Evolutionary conservation across 192 early-diverging fungal species (phyloP), one percentile per base, ranked within the genome.

Genomic region (Rhizophagus clarus): DNA sequence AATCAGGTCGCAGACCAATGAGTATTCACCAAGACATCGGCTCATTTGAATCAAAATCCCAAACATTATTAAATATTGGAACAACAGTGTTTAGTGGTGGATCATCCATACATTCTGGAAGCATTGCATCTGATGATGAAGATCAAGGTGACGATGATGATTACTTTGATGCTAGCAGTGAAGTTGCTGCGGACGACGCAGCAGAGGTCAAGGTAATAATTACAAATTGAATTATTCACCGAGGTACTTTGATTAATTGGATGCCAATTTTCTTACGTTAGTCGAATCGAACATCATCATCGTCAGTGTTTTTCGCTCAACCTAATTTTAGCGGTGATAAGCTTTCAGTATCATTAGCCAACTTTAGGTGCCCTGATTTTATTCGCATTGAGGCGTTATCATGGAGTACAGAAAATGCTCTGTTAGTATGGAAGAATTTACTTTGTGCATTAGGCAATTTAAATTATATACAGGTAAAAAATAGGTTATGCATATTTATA

Each of bases 361-460:
- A 82, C 12, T 90, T 89, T 77, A 82, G 82, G 22, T 80, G 82
- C 45, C 56, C 84, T 12, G 92, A 95, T 28, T 95, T 95, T 81
- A 61, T 84, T 6, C 86, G 92, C 63, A 51, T 94, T 22, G 79
- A 80, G 3, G 76, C 80, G 51, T 79, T 87, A n/a, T 56, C 74
- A 14, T 89, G 89, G 82, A 82, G 83, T 71, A 78, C 76, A 0
- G 82, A 83, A 40, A 67, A 63, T 24, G 84, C 87, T 5, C 80
- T 91, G 6, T 81, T 79, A 7, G 66, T 90, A 9, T 97, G 95
- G 95, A 95, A 95, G 68, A 95, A 95, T 72, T 85, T 95, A 74
- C 74, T 97, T 17, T 93, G 92, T 81, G 82, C 91, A 8, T 69
- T 96, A 34, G 95, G 95, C 1, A 91, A 95, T 75, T 61, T 94